These are phyloP conservation scores for Fraxinus dipetala DNA, from an alignment of 305 asterid species.

Conservation along the genomic window DNA sequence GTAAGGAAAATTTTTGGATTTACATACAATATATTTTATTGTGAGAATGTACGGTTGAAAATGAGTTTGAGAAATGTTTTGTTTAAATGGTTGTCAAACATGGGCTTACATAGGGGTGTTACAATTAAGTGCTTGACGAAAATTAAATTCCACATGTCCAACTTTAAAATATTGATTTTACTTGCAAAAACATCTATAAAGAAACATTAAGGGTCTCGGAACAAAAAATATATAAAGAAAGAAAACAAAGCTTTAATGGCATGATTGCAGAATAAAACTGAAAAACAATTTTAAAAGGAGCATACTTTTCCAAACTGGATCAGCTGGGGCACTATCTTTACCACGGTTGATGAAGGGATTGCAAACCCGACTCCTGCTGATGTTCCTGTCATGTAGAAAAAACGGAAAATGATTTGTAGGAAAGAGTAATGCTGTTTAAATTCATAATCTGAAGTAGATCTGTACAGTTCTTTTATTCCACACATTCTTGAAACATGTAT, in stretches of 20 bases:
- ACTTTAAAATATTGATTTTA: background rate
- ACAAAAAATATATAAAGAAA: background rate
- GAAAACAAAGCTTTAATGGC: background rate
- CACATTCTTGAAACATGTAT: slow-evolving; percentile 6
- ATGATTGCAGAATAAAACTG: background rate
- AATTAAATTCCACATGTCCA: background rate
- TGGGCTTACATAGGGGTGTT: background rate
- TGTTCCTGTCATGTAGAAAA: slow-evolving; percentile 53
- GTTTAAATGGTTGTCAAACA: background rate
- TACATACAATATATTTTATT: background rate
- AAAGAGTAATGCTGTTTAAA: background rate
- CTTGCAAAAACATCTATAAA: background rate
- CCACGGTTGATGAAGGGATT: slow-evolving; percentile 88
- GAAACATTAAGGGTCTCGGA: background rate
- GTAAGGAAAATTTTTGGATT: background rate
- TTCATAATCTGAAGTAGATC: background rate
- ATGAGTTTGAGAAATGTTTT: background rate
- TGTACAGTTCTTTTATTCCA: background rate
- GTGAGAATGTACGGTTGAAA: background rate
- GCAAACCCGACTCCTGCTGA: slow-evolving; percentile 98
- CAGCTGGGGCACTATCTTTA: slow-evolving; percentile 88
- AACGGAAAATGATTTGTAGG: background rate
- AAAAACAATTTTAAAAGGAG: background rate
- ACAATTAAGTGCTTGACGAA: background rate
- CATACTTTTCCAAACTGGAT: slow-evolving; percentile 82